phyloP scores from a whole-genome alignment of 1,139 yeast genomes.

The Pneumocystis sp. region DNA sequence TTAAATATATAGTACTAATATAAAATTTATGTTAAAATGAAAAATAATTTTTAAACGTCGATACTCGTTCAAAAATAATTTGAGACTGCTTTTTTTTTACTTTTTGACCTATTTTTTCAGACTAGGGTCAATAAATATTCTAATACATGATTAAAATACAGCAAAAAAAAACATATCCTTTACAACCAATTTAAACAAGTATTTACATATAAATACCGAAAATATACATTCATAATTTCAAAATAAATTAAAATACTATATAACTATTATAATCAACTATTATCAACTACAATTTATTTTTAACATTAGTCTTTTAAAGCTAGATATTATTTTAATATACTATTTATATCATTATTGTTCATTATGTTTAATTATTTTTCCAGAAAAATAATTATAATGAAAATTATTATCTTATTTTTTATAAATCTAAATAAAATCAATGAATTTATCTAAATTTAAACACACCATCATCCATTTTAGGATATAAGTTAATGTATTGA shows the following conservation, averaged over 20 bases:
- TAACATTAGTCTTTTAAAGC: not conserved
- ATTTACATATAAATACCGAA: not conserved
- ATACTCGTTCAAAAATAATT: not conserved
- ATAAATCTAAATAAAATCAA: slow-evolving; percentile 1
- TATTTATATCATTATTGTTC: not conserved
- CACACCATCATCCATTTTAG: slow-evolving; percentile 1
- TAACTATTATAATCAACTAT: not conserved
- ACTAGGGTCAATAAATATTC: not conserved
- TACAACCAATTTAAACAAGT: not conserved
- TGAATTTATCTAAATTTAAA: not conserved
- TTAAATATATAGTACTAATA: not conserved
- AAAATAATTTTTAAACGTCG: not conserved
- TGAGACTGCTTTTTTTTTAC: not conserved
- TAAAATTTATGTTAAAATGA: not conserved
- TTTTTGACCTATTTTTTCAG: not conserved
- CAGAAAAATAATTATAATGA: slow-evolving; percentile 1
- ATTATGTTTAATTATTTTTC: not conserved
- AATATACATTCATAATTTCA: not conserved
- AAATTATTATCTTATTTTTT: slow-evolving; percentile 3
- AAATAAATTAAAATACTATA: not conserved
- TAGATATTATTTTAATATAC: not conserved
- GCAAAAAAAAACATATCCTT: not conserved
- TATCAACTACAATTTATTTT: not conserved
- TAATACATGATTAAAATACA: not conserved
- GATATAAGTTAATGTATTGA: not conserved